Conservation (phyloP, 306 rosid species). For the Begonia loranthoides region DNA sequence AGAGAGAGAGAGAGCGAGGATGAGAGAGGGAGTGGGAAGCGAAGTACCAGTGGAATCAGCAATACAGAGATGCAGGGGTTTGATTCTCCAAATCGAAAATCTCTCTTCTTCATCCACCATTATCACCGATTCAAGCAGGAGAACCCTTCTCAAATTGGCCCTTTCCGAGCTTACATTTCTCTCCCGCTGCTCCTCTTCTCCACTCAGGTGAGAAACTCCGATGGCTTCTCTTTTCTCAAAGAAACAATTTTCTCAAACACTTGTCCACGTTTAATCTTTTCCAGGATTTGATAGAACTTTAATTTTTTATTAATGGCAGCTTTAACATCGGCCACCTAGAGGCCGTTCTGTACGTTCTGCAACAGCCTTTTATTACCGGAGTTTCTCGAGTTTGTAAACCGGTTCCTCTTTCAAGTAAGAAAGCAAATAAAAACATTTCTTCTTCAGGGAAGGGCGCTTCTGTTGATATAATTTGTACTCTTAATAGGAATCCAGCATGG, state of each 20-base stretch:
- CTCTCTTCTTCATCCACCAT: conserved; percentile 35
- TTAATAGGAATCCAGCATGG: conserved; percentile 72
- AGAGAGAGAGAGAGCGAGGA: background rate
- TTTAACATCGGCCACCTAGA: conserved; percentile 82
- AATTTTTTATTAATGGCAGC: conserved; percentile 20
- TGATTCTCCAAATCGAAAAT: conserved; percentile 31
- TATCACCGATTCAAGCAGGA: conserved; percentile 43
- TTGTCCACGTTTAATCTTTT: background rate
- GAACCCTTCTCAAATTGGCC: conserved; percentile 64
- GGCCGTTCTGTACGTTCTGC: conserved; percentile 67
- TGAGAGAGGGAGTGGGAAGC: background rate
- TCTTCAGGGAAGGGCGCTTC: conserved; percentile 25
- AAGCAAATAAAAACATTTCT: conserved; percentile 8
- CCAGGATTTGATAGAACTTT: background rate
- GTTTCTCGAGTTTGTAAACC: conserved; percentile 89
- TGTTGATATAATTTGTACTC: conserved; percentile 60
- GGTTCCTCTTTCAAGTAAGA: conserved; percentile 25
- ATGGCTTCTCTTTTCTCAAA: background rate
- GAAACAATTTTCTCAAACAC: background rate
- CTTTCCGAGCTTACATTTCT: conserved; percentile 59
- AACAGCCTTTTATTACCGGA: conserved; percentile 63
- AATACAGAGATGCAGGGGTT: conserved; percentile 58
- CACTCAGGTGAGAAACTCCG: conserved; percentile 35
- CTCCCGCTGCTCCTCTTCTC: conserved; percentile 24
- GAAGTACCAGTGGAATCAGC: conserved; percentile 28